phyloP scores from a whole-genome alignment of 148 eudicot genomes.

The Rhododendron simsii region DNA sequence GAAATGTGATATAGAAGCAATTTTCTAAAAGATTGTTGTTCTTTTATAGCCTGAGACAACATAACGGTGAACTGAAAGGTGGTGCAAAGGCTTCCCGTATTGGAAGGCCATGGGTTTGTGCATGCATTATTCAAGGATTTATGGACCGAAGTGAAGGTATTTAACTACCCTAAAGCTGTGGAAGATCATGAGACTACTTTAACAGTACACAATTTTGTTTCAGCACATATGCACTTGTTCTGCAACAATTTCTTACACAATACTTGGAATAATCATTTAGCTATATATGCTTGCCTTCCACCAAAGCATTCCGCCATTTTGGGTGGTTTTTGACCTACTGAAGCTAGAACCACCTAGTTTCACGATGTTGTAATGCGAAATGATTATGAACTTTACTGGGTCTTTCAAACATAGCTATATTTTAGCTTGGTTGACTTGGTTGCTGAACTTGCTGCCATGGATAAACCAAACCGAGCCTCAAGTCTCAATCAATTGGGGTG shows the following conservation, averaged over 20 bases:
- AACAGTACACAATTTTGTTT: neutral
- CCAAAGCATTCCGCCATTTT: neutral
- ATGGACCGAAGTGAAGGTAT: constrained; percentile 50
- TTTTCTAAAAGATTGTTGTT: constrained; percentile 5
- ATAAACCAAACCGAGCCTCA: neutral
- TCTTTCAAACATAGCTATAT: neutral
- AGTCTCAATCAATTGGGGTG: neutral
- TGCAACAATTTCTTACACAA: neutral
- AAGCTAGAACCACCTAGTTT: neutral
- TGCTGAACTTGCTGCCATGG: neutral
- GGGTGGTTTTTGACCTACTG: neutral
- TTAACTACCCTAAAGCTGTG: neutral
- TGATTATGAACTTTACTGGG: neutral
- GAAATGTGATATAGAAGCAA: neutral
- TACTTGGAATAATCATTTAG: neutral
- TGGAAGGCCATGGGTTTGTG: constrained; percentile 88
- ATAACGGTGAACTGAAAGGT: constrained; percentile 77
- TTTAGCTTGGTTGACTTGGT: neutral
- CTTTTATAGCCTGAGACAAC: constrained; percentile 56
- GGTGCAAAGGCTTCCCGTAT: constrained; percentile 83
- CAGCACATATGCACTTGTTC: neutral
- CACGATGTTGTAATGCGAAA: neutral
- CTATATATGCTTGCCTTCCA: neutral
- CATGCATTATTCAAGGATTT: constrained; percentile 70
- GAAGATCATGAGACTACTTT: neutral